Percentiles rank a stretch among this genome's conserved stretches.
These are phyloP conservation scores for Cryptococcus sp. DNA, from an alignment of 1,284 basidiomycete genomes.

Conservation along the genomic window DNA sequence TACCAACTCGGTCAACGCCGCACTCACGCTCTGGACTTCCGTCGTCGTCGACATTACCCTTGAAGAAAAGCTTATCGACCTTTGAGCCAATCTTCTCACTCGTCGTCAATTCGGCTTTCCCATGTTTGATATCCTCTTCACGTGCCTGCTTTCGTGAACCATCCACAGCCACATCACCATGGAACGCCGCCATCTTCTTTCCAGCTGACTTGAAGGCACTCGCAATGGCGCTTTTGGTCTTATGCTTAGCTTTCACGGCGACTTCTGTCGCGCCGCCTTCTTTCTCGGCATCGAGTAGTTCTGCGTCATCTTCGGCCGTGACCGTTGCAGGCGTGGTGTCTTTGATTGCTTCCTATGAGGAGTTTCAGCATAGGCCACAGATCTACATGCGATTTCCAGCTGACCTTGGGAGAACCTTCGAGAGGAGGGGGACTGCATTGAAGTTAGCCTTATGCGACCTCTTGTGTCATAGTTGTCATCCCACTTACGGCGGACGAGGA, in stretches of 20 bases:
- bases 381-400: not conserved
- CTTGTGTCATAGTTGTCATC: not conserved
- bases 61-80: conserved; percentile 49
- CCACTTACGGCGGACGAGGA: conserved; percentile 47
- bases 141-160: conserved; percentile 45
- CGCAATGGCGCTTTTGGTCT: conserved; percentile 45
- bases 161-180: conserved; percentile 51
- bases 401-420: conserved; percentile 41
- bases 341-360: conserved; percentile 42
- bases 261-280: conserved; percentile 37
- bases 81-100: conserved; percentile 45
- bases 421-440: conserved; percentile 39
- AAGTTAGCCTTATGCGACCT: not conserved
- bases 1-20: not conserved
- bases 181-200: conserved; percentile 51
- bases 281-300: conserved; percentile 37
- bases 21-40: conserved; percentile 39
- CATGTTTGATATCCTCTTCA: conserved; percentile 11
- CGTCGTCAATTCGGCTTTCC: conserved; percentile 12
- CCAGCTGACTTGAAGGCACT: conserved; percentile 42
- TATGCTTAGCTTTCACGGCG: conserved; percentile 41
- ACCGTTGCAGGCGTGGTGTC: conserved; percentile 39
- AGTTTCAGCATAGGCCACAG: conserved; percentile 1
- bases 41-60: conserved; percentile 46
- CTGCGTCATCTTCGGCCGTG: conserved; percentile 37